These are phyloP conservation scores for Chenopodium suecicum DNA, from an alignment of 148 eudicot species.

Conservation along the genomic window DNA sequence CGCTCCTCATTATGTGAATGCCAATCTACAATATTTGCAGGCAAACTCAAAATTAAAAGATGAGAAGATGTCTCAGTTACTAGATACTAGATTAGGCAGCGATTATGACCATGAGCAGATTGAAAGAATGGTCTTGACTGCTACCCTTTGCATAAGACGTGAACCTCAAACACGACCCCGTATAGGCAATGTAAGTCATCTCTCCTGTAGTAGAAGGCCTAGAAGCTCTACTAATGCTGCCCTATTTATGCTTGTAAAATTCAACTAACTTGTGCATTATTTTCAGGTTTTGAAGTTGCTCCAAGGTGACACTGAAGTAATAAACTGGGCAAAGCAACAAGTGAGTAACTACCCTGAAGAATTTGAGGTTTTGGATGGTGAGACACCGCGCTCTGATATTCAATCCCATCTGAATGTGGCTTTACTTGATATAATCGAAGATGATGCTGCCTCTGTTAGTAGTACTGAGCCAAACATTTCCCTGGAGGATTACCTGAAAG, in stretches of 20 bases:
- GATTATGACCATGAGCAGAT: slow-evolving; percentile 48
- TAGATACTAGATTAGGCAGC: slow-evolving; percentile 55
- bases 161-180: slow-evolving; percentile 73
- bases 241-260: neutral
- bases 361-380: slow-evolving; percentile 36
- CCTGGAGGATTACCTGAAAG: slow-evolving; percentile 58
- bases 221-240: neutral
- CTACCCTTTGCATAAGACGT: slow-evolving; percentile 77
- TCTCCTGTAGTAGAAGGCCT: neutral
- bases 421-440: slow-evolving; percentile 49
- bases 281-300: slow-evolving; percentile 76
- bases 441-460: slow-evolving; percentile 44
- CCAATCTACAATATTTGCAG: slow-evolving; percentile 32
- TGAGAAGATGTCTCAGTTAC: slow-evolving; percentile 49
- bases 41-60: slow-evolving; percentile 56
- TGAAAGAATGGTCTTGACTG: slow-evolving; percentile 81
- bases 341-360: slow-evolving; percentile 34
- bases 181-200: slow-evolving; percentile 63
- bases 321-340: slow-evolving; percentile 70
- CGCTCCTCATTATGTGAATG: neutral
- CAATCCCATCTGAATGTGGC: slow-evolving; percentile 58
- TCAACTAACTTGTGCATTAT: neutral
- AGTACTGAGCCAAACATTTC: slow-evolving; percentile 57
- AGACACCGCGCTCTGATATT: slow-evolving; percentile 44
- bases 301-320: slow-evolving; percentile 66